phyloP scores from a whole-genome alignment of 2,329 filamentous ascomycete genomes.

The Metarhizium album region DNA sequence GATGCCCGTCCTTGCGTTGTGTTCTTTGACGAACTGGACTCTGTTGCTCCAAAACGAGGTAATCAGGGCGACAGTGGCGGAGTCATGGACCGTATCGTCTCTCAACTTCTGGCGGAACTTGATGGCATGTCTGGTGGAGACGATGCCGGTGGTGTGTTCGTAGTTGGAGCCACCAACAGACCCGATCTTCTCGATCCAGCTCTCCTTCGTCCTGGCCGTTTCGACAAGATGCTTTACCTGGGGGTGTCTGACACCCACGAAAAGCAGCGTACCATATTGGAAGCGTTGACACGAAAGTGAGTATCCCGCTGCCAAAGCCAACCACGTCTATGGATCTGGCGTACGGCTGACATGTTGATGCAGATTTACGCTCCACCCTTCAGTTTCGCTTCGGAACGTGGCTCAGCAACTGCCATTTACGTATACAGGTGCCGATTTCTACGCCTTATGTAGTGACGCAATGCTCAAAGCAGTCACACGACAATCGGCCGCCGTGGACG shows the following conservation, averaged over 20 bases:
- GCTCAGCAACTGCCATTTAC: conserved; percentile 79
- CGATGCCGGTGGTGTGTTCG: conserved; percentile 80
- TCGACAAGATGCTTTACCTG: conserved; percentile 97
- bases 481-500: conserved; percentile 73
- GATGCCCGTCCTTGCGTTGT: conserved; percentile 83
- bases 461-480: conserved; percentile 98
- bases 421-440: conserved; percentile 95
- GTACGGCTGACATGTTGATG: neutral
- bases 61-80: conserved; percentile 96
- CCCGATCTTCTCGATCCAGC: conserved; percentile 90
- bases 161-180: conserved; percentile 91
- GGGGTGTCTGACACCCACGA: conserved; percentile 94
- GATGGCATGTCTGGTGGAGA: conserved; percentile 96
- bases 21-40: conserved; percentile 89
- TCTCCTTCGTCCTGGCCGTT: conserved; percentile 76
- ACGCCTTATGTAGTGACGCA: conserved; percentile 91
- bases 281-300: conserved; percentile 88
- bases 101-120: conserved; percentile 84
- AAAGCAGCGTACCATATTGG: conserved; percentile 88
- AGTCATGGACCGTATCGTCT: conserved; percentile 97
- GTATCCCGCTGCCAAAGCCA: conserved; percentile 21
- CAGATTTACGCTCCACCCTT: conserved; percentile 75
- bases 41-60: conserved; percentile 88
- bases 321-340: no score
- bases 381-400: conserved; percentile 63